Evolutionary conservation across 345 rosid species (phyloP), one percentile per base, ranked within the genome.

Genomic region (Eucalyptus sp.): DNA sequence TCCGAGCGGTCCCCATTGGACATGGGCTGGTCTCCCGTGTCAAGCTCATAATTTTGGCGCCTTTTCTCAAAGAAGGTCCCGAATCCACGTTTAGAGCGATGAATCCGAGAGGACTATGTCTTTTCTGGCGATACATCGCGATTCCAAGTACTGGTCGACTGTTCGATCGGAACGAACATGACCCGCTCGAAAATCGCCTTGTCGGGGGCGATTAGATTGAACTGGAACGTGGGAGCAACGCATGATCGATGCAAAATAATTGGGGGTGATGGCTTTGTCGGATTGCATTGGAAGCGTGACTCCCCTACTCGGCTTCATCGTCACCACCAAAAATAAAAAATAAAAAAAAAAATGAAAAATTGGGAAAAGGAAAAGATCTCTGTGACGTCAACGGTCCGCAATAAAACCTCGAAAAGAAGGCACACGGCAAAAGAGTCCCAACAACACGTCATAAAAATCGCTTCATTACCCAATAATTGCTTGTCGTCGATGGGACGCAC

Each of bases 131-230:
- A 18, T 1, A 52, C 24, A 10, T 18, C 10, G 1, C 24, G 24
- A 52, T 52, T 52, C 58, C 58, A 18, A 7, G 58, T 3, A 52
- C 7, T 3, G 58, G 58, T 58, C 3, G 64, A 58, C 6, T 14
- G 13, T 52, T 52, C 58, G 4, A 52, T 52, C 10, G 2, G 0
- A 1, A 25, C 0, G 14, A 7, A 58, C 14, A 25, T 8, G 64
- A 25, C 0, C 14, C 7, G 0, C n/a, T 58, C n/a, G 3, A 52
- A 52, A 4, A 2, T 52, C 2, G 4, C 4, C 4, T 4, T 52
- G 58, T 52, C 2, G 4, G 10, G 56, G 1, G 24, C 10, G 24
- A 52, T 52, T 52, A 52, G 58, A 52, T 52, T 52, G 10, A 18
- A 52, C 58, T 7, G 0, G 1, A 52, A 52, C 24, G 2, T 7